These are phyloP conservation scores for Viola odorata DNA, from an alignment of 345 rosid species.

Conservation along the genomic window DNA sequence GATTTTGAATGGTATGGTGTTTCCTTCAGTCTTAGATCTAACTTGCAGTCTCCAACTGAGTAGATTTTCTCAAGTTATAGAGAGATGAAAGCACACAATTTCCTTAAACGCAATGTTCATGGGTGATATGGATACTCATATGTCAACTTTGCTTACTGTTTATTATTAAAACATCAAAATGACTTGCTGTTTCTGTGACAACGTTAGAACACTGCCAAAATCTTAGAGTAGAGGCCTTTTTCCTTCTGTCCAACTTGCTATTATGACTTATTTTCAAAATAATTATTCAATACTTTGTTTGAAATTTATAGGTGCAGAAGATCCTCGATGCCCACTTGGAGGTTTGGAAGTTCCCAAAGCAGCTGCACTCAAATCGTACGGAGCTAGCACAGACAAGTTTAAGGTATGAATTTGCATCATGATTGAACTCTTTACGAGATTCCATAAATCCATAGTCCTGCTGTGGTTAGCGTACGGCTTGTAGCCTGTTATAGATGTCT, in stretches of 20 bases:
- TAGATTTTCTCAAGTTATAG: neutral
- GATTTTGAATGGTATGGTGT: conserved; percentile 54
- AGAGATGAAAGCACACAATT: too few species aligned
- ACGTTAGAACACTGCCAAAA: neutral
- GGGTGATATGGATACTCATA: neutral
- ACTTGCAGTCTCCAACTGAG: neutral
- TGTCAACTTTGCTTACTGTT: neutral
- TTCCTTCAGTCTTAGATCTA: neutral
- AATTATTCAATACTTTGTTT: too few species aligned
- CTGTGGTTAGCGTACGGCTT: too few species aligned
- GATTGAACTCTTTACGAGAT: too few species aligned
- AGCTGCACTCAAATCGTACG: conserved; percentile 43
- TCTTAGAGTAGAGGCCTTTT: neutral
- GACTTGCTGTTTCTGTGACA: neutral
- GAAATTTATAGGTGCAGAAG: conserved; percentile 47
- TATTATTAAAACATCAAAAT: neutral
- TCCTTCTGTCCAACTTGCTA: neutral
- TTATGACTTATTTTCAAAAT: too few species aligned
- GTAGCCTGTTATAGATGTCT: too few species aligned
- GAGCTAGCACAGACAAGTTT: conserved; percentile 36
- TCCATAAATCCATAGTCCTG: too few species aligned
- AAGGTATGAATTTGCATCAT: conserved; percentile 28
- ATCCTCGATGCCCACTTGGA: conserved; percentile 73
- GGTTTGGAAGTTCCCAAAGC: conserved; percentile 50
- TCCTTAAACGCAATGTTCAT: too few species aligned